Evolutionary conservation across 306 rosid genomes (phyloP).

Genomic region (Hippophae tibetana): DNA sequence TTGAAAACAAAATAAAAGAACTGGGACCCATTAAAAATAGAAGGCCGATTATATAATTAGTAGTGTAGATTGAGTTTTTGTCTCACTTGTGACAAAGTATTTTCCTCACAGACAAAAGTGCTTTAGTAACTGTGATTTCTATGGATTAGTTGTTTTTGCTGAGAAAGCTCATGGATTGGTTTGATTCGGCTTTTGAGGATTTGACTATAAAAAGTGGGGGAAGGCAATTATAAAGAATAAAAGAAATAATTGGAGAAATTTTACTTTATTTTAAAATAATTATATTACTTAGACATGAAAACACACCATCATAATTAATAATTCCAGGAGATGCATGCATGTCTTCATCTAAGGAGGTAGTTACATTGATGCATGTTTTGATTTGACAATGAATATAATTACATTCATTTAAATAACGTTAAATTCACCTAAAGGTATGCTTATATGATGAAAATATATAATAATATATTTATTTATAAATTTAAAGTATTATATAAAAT

Average conservation of each 20-base stretch:
- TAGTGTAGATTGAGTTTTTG: no score
- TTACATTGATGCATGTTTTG: not conserved
- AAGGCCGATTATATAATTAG: no score
- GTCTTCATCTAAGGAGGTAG: not conserved
- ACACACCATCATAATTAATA: not conserved
- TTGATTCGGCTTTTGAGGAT: no score
- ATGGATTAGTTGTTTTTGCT: no score
- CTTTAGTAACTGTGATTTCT: no score
- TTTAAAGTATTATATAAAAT: not conserved
- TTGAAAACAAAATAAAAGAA: no score
- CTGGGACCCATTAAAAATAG: no score
- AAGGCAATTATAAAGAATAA: not conserved
- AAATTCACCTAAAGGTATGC: not conserved
- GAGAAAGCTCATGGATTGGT: no score
- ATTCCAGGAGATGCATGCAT: not conserved
- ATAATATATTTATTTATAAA: not conserved
- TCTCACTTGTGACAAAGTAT: no score
- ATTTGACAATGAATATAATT: not conserved
- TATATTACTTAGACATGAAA: not conserved
- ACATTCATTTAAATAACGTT: not conserved
- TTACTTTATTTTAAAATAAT: not conserved
- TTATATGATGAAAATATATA: not conserved
- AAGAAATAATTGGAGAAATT: not conserved
- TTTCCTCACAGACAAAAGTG: no score
- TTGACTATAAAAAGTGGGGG: no score